phyloP scores from a whole-genome alignment of 2,329 filamentous ascomycete species.

The Pezizomycotina sp. region DNA sequence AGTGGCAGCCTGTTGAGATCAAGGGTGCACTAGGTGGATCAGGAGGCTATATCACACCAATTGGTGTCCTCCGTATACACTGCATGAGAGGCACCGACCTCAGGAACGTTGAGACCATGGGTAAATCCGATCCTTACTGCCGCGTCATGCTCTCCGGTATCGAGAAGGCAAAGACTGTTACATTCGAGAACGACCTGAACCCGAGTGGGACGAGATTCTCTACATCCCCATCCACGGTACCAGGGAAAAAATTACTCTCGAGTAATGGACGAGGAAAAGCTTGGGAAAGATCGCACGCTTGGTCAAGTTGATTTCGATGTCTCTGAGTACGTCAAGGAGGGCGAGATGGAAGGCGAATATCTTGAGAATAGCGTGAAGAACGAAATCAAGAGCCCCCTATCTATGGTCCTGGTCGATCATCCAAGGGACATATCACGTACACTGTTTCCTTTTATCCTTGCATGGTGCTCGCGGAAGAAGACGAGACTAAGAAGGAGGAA shows the following conservation, averaged over 20 bases:
- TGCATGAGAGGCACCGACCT: slow-evolving; percentile 69
- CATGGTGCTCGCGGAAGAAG: slow-evolving; percentile 72
- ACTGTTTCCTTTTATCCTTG: slow-evolving; percentile 82
- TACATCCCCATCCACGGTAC: slow-evolving; percentile 79
- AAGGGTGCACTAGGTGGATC: slow-evolving; percentile 60
- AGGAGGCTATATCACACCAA: slow-evolving; percentile 78
- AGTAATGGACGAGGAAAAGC: slow-evolving; percentile 91
- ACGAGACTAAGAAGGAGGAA: slow-evolving; percentile 53
- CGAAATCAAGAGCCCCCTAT: slow-evolving; percentile 49
- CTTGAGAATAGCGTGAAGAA: slow-evolving; percentile 59
- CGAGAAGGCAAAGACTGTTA: slow-evolving; percentile 81
- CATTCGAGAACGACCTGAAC: slow-evolving; percentile 87
- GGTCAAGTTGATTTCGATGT: slow-evolving; percentile 63
- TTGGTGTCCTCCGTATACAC: slow-evolving; percentile 89
- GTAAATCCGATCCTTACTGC: slow-evolving; percentile 91
- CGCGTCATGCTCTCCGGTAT: slow-evolving; percentile 79
- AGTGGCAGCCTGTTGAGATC: slow-evolving; percentile 90
- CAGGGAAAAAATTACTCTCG: slow-evolving; percentile 68
- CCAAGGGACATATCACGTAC: slow-evolving; percentile 69
- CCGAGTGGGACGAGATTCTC: slow-evolving; percentile 92
- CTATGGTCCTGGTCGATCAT: slow-evolving; percentile 52
- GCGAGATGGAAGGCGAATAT: slow-evolving; percentile 53
- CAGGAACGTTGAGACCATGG: slow-evolving; percentile 83
- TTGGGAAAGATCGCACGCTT: slow-evolving; percentile 78
- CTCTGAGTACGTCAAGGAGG: slow-evolving; percentile 62